A percentile compares a stretch with the other conserved stretches of the same genome.
These are phyloP conservation scores for Blastobotrys chiropterorum DNA, from an alignment of 805 yeast genomes.

Conservation along the genomic window DNA sequence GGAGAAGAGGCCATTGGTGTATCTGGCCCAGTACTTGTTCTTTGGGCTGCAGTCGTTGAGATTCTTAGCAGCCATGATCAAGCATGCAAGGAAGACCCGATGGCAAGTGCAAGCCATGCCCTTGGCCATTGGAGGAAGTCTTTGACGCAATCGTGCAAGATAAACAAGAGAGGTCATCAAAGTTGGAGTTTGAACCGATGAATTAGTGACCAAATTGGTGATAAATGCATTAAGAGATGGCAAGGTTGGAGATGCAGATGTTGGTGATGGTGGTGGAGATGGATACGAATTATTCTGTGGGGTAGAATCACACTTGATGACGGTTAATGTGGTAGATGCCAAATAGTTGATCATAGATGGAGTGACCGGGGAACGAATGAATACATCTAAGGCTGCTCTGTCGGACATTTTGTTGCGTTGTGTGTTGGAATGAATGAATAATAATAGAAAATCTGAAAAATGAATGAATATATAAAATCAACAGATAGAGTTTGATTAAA, in stretches of 20 bases:
- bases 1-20: conserved; percentile 78
- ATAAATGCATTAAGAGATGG: conserved; percentile 48
- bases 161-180: conserved; percentile 89
- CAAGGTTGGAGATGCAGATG: conserved; percentile 20
- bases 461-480: not conserved
- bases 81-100: conserved; percentile 82
- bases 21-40: conserved; percentile 92
- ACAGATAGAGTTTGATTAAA: not conserved
- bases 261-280: conserved; percentile 15
- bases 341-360: conserved; percentile 37
- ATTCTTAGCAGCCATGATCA: conserved; percentile 86
- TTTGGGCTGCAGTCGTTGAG: conserved; percentile 92
- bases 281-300: not conserved
- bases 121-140: conserved; percentile 79
- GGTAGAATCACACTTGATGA: conserved; percentile 32
- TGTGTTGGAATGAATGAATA: conserved; percentile 1
- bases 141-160: conserved; percentile 65
- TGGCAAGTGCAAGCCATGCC: conserved; percentile 91
- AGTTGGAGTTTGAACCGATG: conserved; percentile 93
- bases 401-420: conserved; percentile 24
- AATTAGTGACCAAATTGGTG: conserved; percentile 60
- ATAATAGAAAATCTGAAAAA: conserved; percentile 13
- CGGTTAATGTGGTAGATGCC: conserved; percentile 35
- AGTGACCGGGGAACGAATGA: conserved; percentile 37
- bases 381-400: conserved; percentile 34